phyloP scores from a whole-genome alignment of 352 stramenopile genomes.

The Phytopythium cucurbitacearum region DNA sequence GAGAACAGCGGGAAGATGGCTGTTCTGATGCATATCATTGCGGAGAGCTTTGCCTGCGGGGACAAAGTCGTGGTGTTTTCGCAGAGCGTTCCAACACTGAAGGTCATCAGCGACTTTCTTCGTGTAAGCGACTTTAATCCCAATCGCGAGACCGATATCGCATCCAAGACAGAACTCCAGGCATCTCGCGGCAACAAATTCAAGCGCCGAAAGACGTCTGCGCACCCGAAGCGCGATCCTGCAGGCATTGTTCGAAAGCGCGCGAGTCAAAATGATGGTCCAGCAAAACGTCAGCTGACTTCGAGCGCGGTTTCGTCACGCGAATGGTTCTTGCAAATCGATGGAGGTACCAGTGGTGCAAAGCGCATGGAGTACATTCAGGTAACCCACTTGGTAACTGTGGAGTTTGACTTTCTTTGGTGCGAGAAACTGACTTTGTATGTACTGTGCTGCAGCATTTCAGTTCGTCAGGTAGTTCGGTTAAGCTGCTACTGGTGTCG shows the following conservation, averaged over 20 bases:
- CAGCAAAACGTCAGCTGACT: neutral
- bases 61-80: constrained; percentile 89
- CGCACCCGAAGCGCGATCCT: constrained; percentile 42
- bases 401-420: neutral
- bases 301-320: constrained; percentile 11
- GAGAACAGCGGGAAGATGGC: constrained; percentile 83
- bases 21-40: constrained; percentile 65
- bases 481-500: constrained; percentile 76
- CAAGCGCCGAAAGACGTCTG: constrained; percentile 25
- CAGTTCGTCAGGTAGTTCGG: constrained; percentile 38
- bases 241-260: constrained; percentile 54
- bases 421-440: neutral
- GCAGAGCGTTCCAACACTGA: constrained; percentile 82
- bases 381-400: constrained; percentile 14
- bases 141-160: constrained; percentile 17
- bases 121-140: constrained; percentile 49
- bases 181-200: constrained; percentile 10
- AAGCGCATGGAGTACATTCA: constrained; percentile 87
- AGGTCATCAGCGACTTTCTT: constrained; percentile 74
- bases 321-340: constrained; percentile 82
- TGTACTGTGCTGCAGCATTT: constrained; percentile 39
- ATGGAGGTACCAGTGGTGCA: constrained; percentile 61
- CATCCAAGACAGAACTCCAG: constrained; percentile 13
- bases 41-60: constrained; percentile 62
- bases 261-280: constrained; percentile 13